Evolutionary conservation across 208 protist species (phyloP).

Genomic region (Leishmania martiniquensis): DNA sequence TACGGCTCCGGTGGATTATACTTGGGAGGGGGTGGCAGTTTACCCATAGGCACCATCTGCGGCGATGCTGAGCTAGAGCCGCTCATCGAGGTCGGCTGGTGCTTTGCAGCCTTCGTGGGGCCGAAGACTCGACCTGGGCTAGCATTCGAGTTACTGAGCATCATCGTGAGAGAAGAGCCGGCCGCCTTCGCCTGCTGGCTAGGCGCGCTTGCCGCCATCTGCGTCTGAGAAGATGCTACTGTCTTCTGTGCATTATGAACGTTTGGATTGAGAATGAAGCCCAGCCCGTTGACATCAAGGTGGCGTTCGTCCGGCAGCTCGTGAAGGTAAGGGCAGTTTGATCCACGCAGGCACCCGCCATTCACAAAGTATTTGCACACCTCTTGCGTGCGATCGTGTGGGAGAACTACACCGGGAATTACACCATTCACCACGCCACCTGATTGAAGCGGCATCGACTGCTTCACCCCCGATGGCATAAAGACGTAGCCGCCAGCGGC

Average conservation of each 20-base stretch:
- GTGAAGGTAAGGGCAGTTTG: slow-evolving; percentile 83
- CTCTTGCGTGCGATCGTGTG: slow-evolving; percentile 78
- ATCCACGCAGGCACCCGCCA: slow-evolving; percentile 81
- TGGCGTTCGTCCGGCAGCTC: slow-evolving; percentile 90
- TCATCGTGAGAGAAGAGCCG: slow-evolving; percentile 46
- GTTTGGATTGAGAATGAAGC: slow-evolving; percentile 89
- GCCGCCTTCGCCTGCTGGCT: slow-evolving; percentile 22
- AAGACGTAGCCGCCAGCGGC: slow-evolving; percentile 44
- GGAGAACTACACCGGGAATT: slow-evolving; percentile 41
- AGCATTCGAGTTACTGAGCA: slow-evolving; percentile 30
- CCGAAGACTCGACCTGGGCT: slow-evolving; percentile 19
- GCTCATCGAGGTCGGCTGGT: slow-evolving; percentile 25
- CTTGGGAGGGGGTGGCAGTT: slow-evolving; percentile 57
- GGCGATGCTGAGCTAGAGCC: slow-evolving; percentile 27
- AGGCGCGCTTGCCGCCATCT: slow-evolving; percentile 15
- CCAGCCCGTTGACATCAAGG: slow-evolving; percentile 84
- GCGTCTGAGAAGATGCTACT: slow-evolving; percentile 46
- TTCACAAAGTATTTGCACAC: slow-evolving; percentile 92
- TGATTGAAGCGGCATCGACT: slow-evolving; percentile 32
- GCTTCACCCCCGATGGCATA: slow-evolving; percentile 32
- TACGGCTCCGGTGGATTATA: slow-evolving; percentile 89
- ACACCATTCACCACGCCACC: slow-evolving; percentile 26
- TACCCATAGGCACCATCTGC: slow-evolving; percentile 27
- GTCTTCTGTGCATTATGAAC: slow-evolving; percentile 91
- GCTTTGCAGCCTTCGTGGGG: slow-evolving; percentile 33